These are phyloP conservation scores for Pseudogymnoascus destructans DNA, from an alignment of 2,329 filamentous ascomycete genomes.

Conservation along the genomic window DNA sequence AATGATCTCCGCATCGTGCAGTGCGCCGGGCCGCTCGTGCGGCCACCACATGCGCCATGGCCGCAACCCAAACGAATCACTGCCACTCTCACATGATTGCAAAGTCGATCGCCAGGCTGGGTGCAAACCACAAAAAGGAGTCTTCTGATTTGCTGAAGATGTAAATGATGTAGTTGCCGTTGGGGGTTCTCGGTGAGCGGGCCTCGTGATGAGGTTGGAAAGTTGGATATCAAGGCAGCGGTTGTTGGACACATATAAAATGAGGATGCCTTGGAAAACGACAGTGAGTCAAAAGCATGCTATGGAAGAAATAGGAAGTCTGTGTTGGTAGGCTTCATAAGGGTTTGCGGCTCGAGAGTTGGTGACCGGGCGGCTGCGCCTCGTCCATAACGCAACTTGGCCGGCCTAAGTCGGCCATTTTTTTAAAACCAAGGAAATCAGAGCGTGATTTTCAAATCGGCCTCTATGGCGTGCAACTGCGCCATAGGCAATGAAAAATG, in stretches of 20 bases:
- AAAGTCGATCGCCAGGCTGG: background rate
- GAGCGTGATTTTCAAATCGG: background rate
- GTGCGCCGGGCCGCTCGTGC: background rate
- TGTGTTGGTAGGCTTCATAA: background rate
- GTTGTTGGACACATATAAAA: conserved; percentile 3
- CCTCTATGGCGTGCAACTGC: background rate
- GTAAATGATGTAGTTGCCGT: background rate
- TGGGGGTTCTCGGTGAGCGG: background rate
- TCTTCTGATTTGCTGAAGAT: background rate
- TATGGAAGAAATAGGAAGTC: background rate
- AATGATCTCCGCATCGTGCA: background rate
- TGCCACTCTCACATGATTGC: conserved; percentile 3
- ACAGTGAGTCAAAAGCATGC: background rate
- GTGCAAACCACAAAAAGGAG: background rate
- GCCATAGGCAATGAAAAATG: background rate
- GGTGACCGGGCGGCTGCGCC: background rate
- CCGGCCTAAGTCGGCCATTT: background rate
- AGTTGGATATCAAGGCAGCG: background rate
- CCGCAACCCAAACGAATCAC: background rate
- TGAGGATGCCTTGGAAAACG: background rate
- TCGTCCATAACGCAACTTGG: background rate
- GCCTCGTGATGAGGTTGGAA: background rate
- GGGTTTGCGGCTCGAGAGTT: background rate
- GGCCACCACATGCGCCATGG: conserved; percentile 1
- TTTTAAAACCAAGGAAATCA: background rate